A percentile compares a stretch with the other conserved stretches of the same genome.
Conservation (phyloP, 768 basidiomycete species). For the Leccinum barrowsii region DNA sequence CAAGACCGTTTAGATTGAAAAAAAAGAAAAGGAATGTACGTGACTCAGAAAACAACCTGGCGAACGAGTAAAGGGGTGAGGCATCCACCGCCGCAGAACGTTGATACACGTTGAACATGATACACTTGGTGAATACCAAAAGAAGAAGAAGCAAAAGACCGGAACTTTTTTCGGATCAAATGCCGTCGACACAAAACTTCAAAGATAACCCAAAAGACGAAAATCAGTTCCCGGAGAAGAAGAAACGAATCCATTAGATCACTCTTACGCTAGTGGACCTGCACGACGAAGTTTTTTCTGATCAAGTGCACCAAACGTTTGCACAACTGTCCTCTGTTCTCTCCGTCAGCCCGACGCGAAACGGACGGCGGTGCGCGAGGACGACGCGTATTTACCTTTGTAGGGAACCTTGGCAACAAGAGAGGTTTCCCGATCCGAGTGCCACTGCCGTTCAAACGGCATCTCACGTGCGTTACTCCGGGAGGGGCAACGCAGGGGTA, state of each 20-base stretch:
- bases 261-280: not conserved
- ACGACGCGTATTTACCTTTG: not conserved
- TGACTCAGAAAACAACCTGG: not conserved
- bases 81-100: not conserved
- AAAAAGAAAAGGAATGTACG: not conserved
- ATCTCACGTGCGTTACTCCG: not conserved
- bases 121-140: constrained; percentile 12
- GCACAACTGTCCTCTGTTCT: not conserved
- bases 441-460: not conserved
- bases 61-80: too few relatives aligned
- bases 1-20: too few relatives aligned
- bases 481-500: not conserved
- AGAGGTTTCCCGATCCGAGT: not conserved
- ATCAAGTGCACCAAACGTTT: not conserved
- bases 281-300: not conserved
- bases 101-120: constrained; percentile 26
- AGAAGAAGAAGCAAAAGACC: not conserved
- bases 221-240: not conserved
- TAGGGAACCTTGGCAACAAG: not conserved
- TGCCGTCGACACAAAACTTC: not conserved
- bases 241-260: not conserved
- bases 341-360: not conserved
- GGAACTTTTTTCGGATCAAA: not conserved
- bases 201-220: not conserved
- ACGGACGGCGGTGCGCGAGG: not conserved